Evolutionary conservation across 2,329 filamentous ascomycete genomes (phyloP), one percentile per base, ranked within the genome.

Genomic region (Calonectria ilicicola): DNA sequence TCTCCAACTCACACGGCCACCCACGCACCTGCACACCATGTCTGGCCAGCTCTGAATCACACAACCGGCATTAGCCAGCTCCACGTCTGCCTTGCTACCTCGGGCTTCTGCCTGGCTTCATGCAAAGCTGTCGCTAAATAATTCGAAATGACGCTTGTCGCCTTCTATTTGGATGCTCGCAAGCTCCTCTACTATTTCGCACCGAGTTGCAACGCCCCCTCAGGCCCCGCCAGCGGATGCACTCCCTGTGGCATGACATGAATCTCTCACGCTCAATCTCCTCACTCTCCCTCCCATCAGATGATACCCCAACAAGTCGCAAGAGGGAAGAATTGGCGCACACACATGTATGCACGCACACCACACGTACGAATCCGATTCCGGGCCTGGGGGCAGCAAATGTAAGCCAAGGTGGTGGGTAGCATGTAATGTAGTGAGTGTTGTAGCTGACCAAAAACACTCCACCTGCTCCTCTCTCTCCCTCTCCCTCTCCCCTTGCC

Each of bases 81-180:
- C 60, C 27, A 46, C 40, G 44, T 46, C 58, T 32, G 58, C 58
- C 58, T 46, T 63, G 58, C 58, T 42, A 63, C 58, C 58, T 63
- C 40, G 26, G 26, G 38, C 44, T 40, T 70, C 60, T 69, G 72
- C 75, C 49, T 63, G 58, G 58, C 58, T 63, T 53, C 68, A 70
- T 56, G 63, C 56, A 67, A 42, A 46, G 38, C 15, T n/a, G 17
- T 62, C 26, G 35, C 56, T 38, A 63, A 58, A 58, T 47, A 47
- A 27, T 23, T 67, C 32, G n/a, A 60, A 60, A 42, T 44, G 58
- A 63, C 58, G 23, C 46, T 53, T 47, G 63, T 40, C 68, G 51
- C 56, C 35, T 40, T 62, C 56, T 23, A 62, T 38, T 27, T 42
- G 56, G 29, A 35, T 56, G 51, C n/a, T 56, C 27, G 19, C 51